Evolutionary conservation across 345 rosid genomes (phyloP).

Genomic region (Hirschfeldia incana): DNA sequence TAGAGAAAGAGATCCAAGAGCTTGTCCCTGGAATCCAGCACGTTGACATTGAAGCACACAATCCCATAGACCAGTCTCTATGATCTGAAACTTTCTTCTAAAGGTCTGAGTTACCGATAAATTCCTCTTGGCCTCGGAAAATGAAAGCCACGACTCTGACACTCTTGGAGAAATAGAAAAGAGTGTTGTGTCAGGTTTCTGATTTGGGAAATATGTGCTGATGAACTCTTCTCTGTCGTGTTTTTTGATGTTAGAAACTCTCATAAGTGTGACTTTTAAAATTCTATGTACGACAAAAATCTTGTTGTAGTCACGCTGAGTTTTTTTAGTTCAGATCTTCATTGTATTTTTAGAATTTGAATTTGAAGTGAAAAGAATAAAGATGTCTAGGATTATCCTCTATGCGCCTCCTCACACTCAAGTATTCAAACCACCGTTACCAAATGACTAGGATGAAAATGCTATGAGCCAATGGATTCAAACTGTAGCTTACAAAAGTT

Average conservation of each 20-base stretch:
- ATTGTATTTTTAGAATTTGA: background rate
- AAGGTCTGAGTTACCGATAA: conserved; percentile 8
- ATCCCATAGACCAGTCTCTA: conserved; percentile 53
- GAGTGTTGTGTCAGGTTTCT: background rate
- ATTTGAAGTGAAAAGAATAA: background rate
- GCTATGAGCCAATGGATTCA: conserved; percentile 30
- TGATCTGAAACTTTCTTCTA: conserved; percentile 21
- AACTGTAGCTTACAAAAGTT: conserved; percentile 18
- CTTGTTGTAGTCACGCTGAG: conserved; percentile 5
- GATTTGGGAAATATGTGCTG: background rate
- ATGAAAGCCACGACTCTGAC: conserved; percentile 4
- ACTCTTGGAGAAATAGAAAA: conserved; percentile 6
- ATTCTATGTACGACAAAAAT: background rate
- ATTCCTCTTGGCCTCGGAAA: conserved; percentile 11
- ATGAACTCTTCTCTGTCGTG: background rate
- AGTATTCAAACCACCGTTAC: background rate
- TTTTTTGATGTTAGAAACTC: background rate
- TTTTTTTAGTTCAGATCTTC: background rate
- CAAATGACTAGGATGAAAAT: conserved; percentile 12
- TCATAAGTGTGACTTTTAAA: conserved; percentile 2
- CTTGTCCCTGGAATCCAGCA: conserved; percentile 97
- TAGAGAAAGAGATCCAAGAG: conserved; percentile 92
- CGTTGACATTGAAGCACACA: conserved; percentile 97
- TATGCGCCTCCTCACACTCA: background rate
- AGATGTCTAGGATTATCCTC: background rate